Percentiles rank a stretch among this genome's conserved stretches.
phyloP scores from a whole-genome alignment of 345 rosid species.

The Leavenworthia alabamica region DNA sequence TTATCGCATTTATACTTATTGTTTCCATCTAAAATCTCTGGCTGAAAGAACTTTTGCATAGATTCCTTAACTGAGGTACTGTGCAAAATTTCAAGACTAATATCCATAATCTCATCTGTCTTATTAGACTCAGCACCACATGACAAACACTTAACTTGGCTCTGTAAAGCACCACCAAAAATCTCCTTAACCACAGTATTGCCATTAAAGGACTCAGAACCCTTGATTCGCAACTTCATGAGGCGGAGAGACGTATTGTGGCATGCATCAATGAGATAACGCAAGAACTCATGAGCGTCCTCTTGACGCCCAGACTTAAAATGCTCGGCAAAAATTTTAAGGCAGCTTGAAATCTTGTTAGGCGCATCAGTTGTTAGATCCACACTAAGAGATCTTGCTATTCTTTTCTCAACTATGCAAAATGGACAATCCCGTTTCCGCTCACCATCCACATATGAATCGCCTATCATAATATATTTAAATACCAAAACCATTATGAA shows the following conservation, averaged over 20 bases:
- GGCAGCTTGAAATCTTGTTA: constrained; percentile 52
- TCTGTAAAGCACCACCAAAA: constrained; percentile 92
- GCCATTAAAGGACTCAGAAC: constrained; percentile 31
- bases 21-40: constrained; percentile 85
- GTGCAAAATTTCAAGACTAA: constrained; percentile 74
- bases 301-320: constrained; percentile 81
- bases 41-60: constrained; percentile 78
- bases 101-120: constrained; percentile 96
- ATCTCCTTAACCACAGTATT: constrained; percentile 72
- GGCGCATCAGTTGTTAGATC: constrained; percentile 66
- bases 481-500: background rate
- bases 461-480: constrained; percentile 47
- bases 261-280: constrained; percentile 91
- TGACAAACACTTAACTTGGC: constrained; percentile 87
- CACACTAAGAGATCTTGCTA: constrained; percentile 61
- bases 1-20: constrained; percentile 87
- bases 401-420: constrained; percentile 75
- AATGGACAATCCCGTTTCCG: constrained; percentile 80
- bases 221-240: constrained; percentile 62
- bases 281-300: constrained; percentile 94
- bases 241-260: constrained; percentile 82
- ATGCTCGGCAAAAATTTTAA: constrained; percentile 64
- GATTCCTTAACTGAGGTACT: constrained; percentile 70
- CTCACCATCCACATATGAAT: constrained; percentile 46
- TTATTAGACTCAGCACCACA: constrained; percentile 86